Conservation (phyloP, 2,329 filamentous ascomycete species). For the Phaeomoniella chlamydospora region DNA sequence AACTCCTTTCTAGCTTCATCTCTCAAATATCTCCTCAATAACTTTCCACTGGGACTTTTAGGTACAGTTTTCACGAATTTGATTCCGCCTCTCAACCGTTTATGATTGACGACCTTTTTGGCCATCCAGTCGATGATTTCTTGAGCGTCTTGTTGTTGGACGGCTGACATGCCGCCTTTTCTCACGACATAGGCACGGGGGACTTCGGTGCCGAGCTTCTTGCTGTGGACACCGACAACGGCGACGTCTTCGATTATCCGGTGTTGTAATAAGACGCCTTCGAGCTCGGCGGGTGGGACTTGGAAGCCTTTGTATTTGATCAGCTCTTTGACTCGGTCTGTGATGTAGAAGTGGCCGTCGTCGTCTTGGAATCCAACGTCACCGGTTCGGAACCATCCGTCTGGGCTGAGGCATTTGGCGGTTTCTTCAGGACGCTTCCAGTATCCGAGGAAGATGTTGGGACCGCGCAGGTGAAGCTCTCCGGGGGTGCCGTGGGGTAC, state of each 20-base stretch:
- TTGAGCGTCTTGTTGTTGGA: slow-evolving; percentile 1
- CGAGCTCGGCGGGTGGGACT: slow-evolving; percentile 33
- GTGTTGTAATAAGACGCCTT: slow-evolving; percentile 27
- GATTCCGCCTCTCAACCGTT: slow-evolving; percentile 20
- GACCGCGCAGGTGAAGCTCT: slow-evolving; percentile 54
- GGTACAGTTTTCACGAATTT: slow-evolving; percentile 20
- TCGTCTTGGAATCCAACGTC: slow-evolving; percentile 70
- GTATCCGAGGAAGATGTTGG: slow-evolving; percentile 50
- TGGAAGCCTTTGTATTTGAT: slow-evolving; percentile 37
- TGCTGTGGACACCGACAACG: slow-evolving; percentile 26
- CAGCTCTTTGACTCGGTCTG: slow-evolving; percentile 60
- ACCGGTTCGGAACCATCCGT: slow-evolving; percentile 83
- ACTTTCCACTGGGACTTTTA: slow-evolving; percentile 23
- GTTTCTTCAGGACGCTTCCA: slow-evolving; percentile 45
- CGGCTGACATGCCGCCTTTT: slow-evolving; percentile 12
- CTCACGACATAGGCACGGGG: slow-evolving; percentile 28
- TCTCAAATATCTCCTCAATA: slow-evolving; percentile 18
- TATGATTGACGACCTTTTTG: slow-evolving; percentile 15
- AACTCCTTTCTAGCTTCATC: slow-evolving; percentile 14
- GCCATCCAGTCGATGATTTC: slow-evolving; percentile 18
- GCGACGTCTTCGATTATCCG: slow-evolving; percentile 26
- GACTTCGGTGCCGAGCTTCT: slow-evolving; percentile 20
- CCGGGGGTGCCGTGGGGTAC: slow-evolving; percentile 49
- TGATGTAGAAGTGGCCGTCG: slow-evolving; percentile 70
- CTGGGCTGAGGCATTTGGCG: slow-evolving; percentile 37